Conservation (phyloP, 176 grass and related monocot genomes). For the Canna indica region DNA sequence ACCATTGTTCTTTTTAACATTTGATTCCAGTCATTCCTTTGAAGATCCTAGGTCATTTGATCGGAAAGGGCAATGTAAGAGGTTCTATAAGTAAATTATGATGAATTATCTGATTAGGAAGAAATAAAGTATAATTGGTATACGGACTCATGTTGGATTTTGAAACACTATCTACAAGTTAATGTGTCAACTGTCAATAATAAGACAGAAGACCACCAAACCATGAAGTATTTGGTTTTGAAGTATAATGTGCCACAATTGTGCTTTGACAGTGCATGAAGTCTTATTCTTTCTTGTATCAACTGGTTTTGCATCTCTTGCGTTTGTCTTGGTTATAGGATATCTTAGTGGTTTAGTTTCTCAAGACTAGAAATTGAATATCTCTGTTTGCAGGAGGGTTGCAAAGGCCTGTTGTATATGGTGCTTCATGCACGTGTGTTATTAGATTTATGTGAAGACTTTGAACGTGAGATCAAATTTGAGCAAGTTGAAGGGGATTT, state of each 20-base stretch:
- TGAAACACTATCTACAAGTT: not conserved
- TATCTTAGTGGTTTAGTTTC: not conserved
- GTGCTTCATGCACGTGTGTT: constrained; percentile 91
- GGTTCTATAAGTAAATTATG: not conserved
- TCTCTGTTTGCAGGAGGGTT: constrained; percentile 57
- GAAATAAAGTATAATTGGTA: not conserved
- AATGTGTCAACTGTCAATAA: not conserved
- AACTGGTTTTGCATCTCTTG: not conserved
- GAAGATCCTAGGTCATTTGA: too few relatives aligned
- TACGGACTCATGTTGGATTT: too few relatives aligned
- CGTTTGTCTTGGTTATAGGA: not conserved
- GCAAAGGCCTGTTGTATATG: constrained; percentile 93
- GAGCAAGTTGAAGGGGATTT: constrained; percentile 97
- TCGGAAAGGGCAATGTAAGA: not conserved
- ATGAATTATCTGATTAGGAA: not conserved
- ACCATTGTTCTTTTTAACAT: not conserved
- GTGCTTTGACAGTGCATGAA: not conserved
- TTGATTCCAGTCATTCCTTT: too few relatives aligned
- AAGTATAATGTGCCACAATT: not conserved
- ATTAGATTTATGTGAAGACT: constrained; percentile 78
- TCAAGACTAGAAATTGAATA: constrained; percentile 7
- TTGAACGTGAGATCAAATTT: constrained; percentile 72
- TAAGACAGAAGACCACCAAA: not conserved
- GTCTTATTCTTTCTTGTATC: not conserved
- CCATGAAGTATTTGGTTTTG: not conserved